Evolutionary conservation across 371 early-diverging fungal genomes (phyloP).

Genomic region (Parasitella parasitica): DNA sequence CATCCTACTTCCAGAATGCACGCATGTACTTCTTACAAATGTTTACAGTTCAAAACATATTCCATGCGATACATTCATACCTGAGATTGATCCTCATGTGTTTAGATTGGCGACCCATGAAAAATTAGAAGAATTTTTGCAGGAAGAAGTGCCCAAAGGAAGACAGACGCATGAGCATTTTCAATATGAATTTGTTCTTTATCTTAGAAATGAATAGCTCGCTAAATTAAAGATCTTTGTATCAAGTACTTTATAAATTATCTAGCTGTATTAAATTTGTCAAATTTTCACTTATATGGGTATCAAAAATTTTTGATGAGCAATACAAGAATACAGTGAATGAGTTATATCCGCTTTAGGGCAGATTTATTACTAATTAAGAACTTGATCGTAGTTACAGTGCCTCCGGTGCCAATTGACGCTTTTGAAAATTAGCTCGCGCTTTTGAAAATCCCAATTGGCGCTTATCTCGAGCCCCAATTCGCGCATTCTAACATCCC

Average conservation of each 20-base stretch:
- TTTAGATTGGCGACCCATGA: constrained; percentile 35
- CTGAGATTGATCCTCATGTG: constrained; percentile 40
- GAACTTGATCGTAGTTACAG: too few species aligned
- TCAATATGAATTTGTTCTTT: constrained; percentile 47
- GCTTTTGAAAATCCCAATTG: neutral
- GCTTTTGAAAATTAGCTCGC: too few species aligned
- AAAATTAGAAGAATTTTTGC: constrained; percentile 43
- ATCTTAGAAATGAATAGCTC: constrained; percentile 22
- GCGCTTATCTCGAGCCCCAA: constrained; percentile 1
- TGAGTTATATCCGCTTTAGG: too few species aligned
- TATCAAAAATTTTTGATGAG: too few species aligned
- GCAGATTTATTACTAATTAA: too few species aligned
- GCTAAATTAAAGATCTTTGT: too few species aligned
- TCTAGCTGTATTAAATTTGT: too few species aligned
- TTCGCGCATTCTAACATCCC: constrained; percentile 7
- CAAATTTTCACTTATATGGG: too few species aligned
- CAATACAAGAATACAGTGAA: too few species aligned
- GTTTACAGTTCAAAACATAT: constrained; percentile 40
- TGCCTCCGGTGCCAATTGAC: too few species aligned
- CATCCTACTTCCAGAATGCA: constrained; percentile 51
- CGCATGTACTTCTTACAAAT: constrained; percentile 61
- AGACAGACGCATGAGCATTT: constrained; percentile 42
- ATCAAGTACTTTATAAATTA: too few species aligned
- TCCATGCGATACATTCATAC: constrained; percentile 73
- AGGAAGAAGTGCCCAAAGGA: constrained; percentile 47